Evolutionary conservation across 139 green algal species (phyloP).

Genomic region (Klebsormidium nitens): DNA sequence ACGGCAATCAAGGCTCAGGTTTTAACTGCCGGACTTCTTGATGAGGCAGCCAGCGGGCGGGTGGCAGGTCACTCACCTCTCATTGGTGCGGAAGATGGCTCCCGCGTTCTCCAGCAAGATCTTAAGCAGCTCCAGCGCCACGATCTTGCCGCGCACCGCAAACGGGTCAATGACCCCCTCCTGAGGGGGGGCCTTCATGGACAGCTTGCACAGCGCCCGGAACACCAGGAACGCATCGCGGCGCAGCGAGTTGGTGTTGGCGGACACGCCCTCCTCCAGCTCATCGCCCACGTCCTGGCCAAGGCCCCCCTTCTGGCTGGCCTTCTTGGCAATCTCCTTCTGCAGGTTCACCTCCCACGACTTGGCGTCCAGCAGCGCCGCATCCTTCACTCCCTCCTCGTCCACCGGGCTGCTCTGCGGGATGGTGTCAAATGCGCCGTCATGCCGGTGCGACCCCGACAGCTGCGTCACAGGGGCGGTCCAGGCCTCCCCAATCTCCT

Average conservation of each 20-base stretch:
- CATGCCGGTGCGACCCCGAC: conserved; percentile 5
- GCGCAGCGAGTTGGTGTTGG: conserved; percentile 37
- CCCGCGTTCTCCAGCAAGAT: conserved; percentile 93
- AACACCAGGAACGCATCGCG: conserved; percentile 94
- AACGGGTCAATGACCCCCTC: conserved; percentile 27
- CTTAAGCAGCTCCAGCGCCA: conserved; percentile 94
- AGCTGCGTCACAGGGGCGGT: neutral
- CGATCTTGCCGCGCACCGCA: conserved; percentile 43
- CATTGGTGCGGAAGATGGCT: conserved; percentile 63
- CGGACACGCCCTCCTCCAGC: conserved; percentile 6
- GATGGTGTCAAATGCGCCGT: conserved; percentile 50
- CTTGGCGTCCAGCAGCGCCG: conserved; percentile 50
- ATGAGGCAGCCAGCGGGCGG: too few relatives aligned
- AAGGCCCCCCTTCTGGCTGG: conserved; percentile 9
- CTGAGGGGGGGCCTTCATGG: conserved; percentile 53
- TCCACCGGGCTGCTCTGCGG: conserved; percentile 8
- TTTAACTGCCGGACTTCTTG: too few relatives aligned
- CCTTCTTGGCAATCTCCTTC: conserved; percentile 2
- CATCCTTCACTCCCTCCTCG: conserved; percentile 32
- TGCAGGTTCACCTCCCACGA: conserved; percentile 43
- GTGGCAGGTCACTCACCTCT: conserved; percentile 45
- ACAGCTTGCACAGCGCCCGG: conserved; percentile 94
- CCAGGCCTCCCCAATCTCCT: conserved; percentile 52
- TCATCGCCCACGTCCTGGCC: conserved; percentile 18
- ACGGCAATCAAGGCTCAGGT: too few relatives aligned